Evolutionary conservation across 495 filamentous ascomycete genomes (phyloP).

Genomic region (Trichoderma virens): DNA sequence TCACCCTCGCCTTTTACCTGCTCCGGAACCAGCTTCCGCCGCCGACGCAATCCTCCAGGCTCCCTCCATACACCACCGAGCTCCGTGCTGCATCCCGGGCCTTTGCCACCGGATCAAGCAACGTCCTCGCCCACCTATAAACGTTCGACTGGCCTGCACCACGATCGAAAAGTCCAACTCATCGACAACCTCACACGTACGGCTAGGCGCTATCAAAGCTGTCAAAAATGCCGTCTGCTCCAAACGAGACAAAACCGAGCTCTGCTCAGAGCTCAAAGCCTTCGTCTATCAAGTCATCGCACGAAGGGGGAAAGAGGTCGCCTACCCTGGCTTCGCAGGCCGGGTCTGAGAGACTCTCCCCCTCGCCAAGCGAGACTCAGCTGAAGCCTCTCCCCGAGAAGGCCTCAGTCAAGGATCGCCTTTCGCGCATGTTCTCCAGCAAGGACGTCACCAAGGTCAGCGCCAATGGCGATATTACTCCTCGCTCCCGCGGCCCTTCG

Average conservation of each 20-base stretch:
- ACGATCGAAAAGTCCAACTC: not conserved
- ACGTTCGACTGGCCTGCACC: not conserved
- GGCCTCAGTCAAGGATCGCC: constrained; percentile 39
- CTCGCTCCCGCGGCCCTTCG: constrained; percentile 13
- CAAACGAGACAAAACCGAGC: constrained; percentile 3
- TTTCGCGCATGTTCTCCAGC: constrained; percentile 45
- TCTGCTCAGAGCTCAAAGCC: constrained; percentile 11
- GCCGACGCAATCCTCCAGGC: not conserved
- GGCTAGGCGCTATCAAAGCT: not conserved
- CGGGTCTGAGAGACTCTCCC: constrained; percentile 4
- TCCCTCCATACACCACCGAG: constrained; percentile 1
- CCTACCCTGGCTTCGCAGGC: constrained; percentile 1
- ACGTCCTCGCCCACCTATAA: not conserved
- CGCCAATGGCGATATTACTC: constrained; percentile 15
- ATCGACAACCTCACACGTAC: not conserved
- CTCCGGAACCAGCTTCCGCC: constrained; percentile 3
- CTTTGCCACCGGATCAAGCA: not conserved
- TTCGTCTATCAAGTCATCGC: constrained; percentile 11
- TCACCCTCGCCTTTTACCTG: not conserved
- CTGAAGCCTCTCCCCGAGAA: constrained; percentile 34
- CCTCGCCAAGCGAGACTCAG: constrained; percentile 16
- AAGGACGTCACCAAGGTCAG: constrained; percentile 28
- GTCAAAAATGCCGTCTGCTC: not conserved
- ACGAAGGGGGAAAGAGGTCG: constrained; percentile 11
- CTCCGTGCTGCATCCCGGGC: not conserved